Percentiles rank a stretch among this genome's conserved stretches.
These are phyloP conservation scores for Thielaviopsis ethacetica DNA, from an alignment of 2,329 filamentous ascomycete genomes.

Conservation along the genomic window DNA sequence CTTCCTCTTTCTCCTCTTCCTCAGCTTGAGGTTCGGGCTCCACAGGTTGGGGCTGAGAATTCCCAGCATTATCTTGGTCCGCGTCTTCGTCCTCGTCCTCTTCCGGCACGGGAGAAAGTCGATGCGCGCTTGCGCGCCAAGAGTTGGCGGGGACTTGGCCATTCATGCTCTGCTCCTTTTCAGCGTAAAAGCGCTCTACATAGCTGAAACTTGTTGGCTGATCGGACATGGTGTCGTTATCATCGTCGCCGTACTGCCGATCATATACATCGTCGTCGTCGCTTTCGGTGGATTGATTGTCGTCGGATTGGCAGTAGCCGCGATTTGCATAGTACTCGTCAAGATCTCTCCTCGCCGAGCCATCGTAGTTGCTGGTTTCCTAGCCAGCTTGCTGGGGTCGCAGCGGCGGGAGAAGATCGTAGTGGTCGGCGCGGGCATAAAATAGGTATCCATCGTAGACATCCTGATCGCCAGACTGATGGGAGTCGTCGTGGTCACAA, in stretches of 20 bases:
- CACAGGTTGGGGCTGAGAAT: neutral
- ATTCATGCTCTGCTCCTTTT: neutral
- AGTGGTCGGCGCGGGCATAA: neutral
- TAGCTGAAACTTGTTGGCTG: neutral
- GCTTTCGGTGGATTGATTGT: neutral
- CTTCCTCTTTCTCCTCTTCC: neutral
- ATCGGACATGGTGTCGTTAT: too few relatives aligned
- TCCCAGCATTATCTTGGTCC: conserved; percentile 16
- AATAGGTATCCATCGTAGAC: neutral
- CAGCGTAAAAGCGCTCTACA: neutral
- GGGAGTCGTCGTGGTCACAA: neutral
- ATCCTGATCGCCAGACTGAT: neutral
- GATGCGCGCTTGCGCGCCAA: conserved; percentile 6
- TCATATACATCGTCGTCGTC: too few relatives aligned
- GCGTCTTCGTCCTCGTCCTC: conserved; percentile 20
- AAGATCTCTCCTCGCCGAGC: neutral
- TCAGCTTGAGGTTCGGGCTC: neutral
- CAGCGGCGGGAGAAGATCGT: neutral
- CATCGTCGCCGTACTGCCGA: too few relatives aligned
- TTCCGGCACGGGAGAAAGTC: conserved; percentile 1
- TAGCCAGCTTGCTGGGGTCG: neutral
- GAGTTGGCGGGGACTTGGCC: neutral
- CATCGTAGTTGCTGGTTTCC: neutral
- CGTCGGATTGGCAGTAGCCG: neutral
- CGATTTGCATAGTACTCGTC: neutral